These are phyloP conservation scores for Tylopilus sp. DNA, from an alignment of 1,284 basidiomycete genomes.

Conservation along the genomic window DNA sequence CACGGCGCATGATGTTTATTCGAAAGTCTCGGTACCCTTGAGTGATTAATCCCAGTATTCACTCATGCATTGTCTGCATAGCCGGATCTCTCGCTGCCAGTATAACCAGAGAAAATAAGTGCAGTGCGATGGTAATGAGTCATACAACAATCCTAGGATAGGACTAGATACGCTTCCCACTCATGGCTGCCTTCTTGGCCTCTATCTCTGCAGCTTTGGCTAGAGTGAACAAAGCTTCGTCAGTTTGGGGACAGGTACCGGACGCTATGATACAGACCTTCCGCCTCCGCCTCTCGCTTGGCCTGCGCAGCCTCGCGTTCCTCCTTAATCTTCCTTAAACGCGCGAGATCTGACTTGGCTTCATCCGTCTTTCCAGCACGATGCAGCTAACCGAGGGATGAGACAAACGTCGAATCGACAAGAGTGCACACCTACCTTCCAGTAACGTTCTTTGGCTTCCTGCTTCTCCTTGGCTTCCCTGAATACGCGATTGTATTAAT, in stretches of 20 bases:
- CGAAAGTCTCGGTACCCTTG: too few relatives aligned
- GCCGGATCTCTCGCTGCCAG: too few relatives aligned
- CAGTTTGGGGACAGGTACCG: not conserved
- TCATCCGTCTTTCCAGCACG: constrained; percentile 87
- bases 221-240: constrained; percentile 25
- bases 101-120: not conserved
- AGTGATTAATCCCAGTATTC: too few relatives aligned
- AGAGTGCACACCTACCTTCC: constrained; percentile 68
- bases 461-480: constrained; percentile 93
- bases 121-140: constrained; percentile 5
- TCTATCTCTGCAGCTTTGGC: constrained; percentile 58
- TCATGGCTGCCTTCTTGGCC: constrained; percentile 47
- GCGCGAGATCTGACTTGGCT: constrained; percentile 87
- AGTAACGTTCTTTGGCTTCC: constrained; percentile 86
- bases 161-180: constrained; percentile 41
- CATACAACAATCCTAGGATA: constrained; percentile 1
- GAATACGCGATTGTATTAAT: constrained; percentile 17
- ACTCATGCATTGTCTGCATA: too few relatives aligned
- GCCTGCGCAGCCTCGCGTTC: constrained; percentile 89
- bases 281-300: constrained; percentile 86
- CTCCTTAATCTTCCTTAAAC: constrained; percentile 87
- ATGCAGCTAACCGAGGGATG: constrained; percentile 63
- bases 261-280: constrained; percentile 61
- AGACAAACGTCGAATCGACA: constrained; percentile 4
- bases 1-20: too few relatives aligned